Evolutionary conservation across 805 yeast species (phyloP).

Genomic region (Tetrapisispora namnaoensis): DNA sequence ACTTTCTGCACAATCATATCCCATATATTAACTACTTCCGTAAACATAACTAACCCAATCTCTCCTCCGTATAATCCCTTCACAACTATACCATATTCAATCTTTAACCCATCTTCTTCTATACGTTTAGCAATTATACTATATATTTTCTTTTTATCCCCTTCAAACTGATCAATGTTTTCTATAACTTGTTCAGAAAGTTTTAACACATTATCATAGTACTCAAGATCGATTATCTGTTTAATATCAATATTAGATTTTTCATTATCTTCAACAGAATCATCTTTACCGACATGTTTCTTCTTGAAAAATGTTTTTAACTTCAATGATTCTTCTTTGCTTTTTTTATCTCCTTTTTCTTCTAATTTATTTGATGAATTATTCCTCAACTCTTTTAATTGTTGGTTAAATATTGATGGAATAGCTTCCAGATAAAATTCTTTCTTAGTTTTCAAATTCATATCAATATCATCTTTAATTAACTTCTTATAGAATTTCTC

Average conservation of each 20-base stretch:
- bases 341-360: neutral
- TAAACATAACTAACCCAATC: slow-evolving; percentile 51
- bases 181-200: neutral
- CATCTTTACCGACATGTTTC: neutral
- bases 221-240: neutral
- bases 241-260: neutral
- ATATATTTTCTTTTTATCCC: neutral
- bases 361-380: neutral
- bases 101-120: neutral
- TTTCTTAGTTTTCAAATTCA: neutral
- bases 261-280: neutral
- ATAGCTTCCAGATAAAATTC: neutral
- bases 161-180: neutral
- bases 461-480: neutral
- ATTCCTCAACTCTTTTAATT: neutral
- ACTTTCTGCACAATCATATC: slow-evolving; percentile 89
- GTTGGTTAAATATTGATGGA: neutral
- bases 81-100: neutral
- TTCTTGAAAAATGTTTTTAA: neutral
- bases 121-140: neutral
- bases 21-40: slow-evolving; percentile 86
- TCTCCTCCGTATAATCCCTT: neutral
- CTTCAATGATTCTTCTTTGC: neutral
- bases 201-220: neutral
- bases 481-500: neutral